Evolutionary conservation across 306 rosid species (phyloP).

Genomic region (Spatholobus suberectus): DNA sequence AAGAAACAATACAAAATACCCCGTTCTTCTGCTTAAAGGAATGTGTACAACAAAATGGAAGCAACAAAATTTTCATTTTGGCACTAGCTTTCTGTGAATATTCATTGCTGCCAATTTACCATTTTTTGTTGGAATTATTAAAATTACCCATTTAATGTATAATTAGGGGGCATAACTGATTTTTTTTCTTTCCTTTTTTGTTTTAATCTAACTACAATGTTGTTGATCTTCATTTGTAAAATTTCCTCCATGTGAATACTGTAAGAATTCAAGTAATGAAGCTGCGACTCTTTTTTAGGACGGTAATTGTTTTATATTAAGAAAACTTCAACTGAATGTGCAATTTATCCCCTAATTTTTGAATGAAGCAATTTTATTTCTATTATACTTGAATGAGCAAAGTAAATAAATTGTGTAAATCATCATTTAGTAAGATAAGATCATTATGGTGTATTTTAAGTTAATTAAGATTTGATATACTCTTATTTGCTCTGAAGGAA

Average conservation of each 20-base stretch:
- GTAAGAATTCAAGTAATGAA: conserved; percentile 41
- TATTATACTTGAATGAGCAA: no score
- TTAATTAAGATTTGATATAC: no score
- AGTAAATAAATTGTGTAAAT: no score
- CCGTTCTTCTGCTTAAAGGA: conserved; percentile 65
- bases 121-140: conserved; percentile 8
- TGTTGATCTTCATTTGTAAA: conserved; percentile 41
- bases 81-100: conserved; percentile 47
- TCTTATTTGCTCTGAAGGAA: no score
- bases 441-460: no score
- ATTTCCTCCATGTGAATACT: conserved; percentile 47
- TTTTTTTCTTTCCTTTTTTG: not conserved
- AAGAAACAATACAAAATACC: no score
- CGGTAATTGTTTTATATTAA: not conserved
- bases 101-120: conserved; percentile 29
- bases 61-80: conserved; percentile 37
- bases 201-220: not conserved
- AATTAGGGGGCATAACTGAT: conserved; percentile 27
- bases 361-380: not conserved
- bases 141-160: conserved; percentile 38
- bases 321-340: not conserved
- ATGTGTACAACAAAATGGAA: conserved; percentile 32
- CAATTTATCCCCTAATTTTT: not conserved
- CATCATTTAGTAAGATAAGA: no score
- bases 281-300: conserved; percentile 11